Conservation (phyloP, 768 basidiomycete genomes). For the Lentinula guzmanii region DNA sequence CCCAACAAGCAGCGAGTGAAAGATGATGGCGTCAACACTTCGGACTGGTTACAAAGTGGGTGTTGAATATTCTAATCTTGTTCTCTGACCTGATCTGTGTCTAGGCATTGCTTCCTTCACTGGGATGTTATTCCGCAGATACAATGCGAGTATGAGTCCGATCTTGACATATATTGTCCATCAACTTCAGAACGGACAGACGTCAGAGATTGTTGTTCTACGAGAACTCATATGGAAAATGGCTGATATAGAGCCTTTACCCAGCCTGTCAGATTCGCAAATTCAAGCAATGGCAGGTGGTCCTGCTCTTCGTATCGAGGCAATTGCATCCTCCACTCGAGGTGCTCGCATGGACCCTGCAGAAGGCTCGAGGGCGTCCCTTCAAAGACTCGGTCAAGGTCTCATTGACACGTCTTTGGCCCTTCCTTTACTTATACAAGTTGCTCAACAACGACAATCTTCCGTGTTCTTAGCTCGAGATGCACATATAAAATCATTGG, state of each 20-base stretch:
- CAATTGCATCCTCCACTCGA: constrained; percentile 72
- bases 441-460: constrained; percentile 86
- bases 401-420: constrained; percentile 69
- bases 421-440: constrained; percentile 85
- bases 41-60: constrained; percentile 90
- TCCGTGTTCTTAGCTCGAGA: constrained; percentile 73
- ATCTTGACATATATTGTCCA: constrained; percentile 89
- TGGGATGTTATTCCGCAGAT: constrained; percentile 85
- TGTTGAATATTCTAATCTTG: constrained; percentile 18
- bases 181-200: constrained; percentile 76
- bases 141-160: constrained; percentile 76
- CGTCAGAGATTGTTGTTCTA: constrained; percentile 88
- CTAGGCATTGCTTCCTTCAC: constrained; percentile 89
- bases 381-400: constrained; percentile 58
- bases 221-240: constrained; percentile 92
- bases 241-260: constrained; percentile 89
- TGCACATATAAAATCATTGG: constrained; percentile 80
- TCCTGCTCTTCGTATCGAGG: constrained; percentile 79
- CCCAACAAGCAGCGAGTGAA: constrained; percentile 79
- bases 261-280: constrained; percentile 84
- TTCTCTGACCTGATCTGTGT: background rate
- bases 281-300: constrained; percentile 91
- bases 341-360: constrained; percentile 67
- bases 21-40: constrained; percentile 85
- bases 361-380: constrained; percentile 60